Evolutionary conservation across 352 stramenopile genomes (phyloP).

Genomic region (Phytophthora tubulina): DNA sequence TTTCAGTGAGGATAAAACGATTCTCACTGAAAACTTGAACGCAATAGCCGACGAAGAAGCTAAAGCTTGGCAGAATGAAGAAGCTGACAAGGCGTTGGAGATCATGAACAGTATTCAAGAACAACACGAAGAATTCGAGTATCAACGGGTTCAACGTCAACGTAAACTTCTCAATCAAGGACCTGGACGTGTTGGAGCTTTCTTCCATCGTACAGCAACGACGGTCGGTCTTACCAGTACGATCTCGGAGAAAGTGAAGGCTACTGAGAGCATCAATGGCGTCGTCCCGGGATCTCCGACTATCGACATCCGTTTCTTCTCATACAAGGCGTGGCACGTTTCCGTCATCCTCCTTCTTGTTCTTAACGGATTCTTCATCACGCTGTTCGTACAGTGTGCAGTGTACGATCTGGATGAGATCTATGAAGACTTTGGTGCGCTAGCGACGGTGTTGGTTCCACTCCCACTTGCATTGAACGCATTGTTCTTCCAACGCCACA

Average conservation of each 20-base stretch:
- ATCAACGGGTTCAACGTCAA: slow-evolving; percentile 21
- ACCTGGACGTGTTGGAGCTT: not conserved
- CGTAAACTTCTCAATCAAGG: slow-evolving; percentile 17
- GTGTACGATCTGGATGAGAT: slow-evolving; percentile 54
- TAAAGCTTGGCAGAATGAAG: slow-evolving; percentile 33
- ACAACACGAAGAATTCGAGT: slow-evolving; percentile 36
- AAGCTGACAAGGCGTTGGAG: slow-evolving; percentile 29
- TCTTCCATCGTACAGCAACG: not conserved
- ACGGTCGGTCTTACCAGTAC: not conserved
- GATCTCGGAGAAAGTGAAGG: not conserved
- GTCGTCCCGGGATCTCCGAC: slow-evolving; percentile 20
- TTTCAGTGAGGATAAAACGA: slow-evolving; percentile 27
- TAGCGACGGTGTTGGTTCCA: slow-evolving; percentile 47
- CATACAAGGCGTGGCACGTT: slow-evolving; percentile 72
- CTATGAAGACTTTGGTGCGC: slow-evolving; percentile 41
- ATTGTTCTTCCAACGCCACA: slow-evolving; percentile 58
- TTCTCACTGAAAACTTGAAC: slow-evolving; percentile 23
- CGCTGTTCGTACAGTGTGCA: slow-evolving; percentile 67
- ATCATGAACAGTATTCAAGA: slow-evolving; percentile 33
- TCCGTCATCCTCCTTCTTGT: slow-evolving; percentile 65
- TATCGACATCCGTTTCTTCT: slow-evolving; percentile 59
- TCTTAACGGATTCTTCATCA: slow-evolving; percentile 69
- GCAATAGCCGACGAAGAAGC: slow-evolving; percentile 35
- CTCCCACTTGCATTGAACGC: slow-evolving; percentile 56
- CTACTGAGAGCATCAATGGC: slow-evolving; percentile 10